Evolutionary conservation across 345 rosid species (phyloP), one percentile per base, ranked within the genome.

Genomic region (Eucalyptus dawsonii): DNA sequence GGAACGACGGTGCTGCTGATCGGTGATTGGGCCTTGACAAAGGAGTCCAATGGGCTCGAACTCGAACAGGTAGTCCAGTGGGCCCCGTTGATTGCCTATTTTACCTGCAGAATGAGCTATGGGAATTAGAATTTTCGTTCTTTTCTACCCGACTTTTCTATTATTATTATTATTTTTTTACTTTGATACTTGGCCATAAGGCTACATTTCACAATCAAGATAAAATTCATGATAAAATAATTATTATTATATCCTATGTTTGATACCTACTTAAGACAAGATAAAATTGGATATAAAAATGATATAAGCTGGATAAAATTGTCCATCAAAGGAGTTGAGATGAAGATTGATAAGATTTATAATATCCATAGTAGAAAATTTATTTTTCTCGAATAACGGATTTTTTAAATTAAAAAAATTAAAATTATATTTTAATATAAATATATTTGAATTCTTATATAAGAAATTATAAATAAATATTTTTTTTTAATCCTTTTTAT

Each of bases 251-350:
- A 19, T 8, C 10, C 0, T 53, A 53, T 1, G 0, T 53, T 53
- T 21, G 11, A 21, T 1, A 2, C 2, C 5, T 53, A 0, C 22
- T 51, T 0, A 19, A 19, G 2, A 19, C 1, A 53, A 53, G 2
- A 53, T 53, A 19, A 53, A 0, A 1, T 53, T 1, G 2, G 0
- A 53, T 53, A 53, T 53, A 53, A 19, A 53, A 53, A 53, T 1
- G 1, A 19, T 8, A 53, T 53, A 19, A 53, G 5, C 0, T 3
- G 0, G 0, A 19, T 53, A 53, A 53, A 53, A 53, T 53, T 21
- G 2, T 53, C 0, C 2, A 2, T 2, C 2, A 0, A 0, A 0
- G 5, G 4, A 53, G 10, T 2, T 53, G 58, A 19, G 5, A 53
- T 53, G 2, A 53, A 53, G 25, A 53, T 53, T 0, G 2, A 19